Conservation (phyloP, 129 eudicot species). For the Ambrosia artemisiifolia region DNA sequence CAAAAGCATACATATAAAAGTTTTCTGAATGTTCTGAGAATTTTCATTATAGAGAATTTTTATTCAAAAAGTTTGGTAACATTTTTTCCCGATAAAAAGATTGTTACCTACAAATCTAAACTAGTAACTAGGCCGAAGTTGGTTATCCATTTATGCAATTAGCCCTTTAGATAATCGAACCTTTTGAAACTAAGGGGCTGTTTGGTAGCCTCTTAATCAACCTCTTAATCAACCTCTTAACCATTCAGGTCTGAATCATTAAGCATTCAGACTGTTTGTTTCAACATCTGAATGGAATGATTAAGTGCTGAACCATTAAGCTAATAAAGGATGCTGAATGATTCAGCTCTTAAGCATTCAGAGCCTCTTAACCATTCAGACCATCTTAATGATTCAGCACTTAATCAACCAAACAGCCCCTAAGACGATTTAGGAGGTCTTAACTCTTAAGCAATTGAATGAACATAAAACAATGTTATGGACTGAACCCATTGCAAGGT, state of each 20-base stretch:
- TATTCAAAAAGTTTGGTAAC: not conserved
- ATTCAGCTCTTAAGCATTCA: too few relatives aligned
- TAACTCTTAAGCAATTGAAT: not conserved
- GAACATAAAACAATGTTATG: not conserved
- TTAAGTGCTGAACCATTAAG: too few relatives aligned
- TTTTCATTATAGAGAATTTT: not conserved
- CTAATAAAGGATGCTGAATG: too few relatives aligned
- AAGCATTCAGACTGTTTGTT: too few relatives aligned
- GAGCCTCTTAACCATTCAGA: too few relatives aligned
- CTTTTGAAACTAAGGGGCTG: not conserved
- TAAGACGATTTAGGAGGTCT: not conserved
- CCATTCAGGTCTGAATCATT: too few relatives aligned
- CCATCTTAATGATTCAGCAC: too few relatives aligned
- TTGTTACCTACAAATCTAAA: slow-evolving; percentile 1
- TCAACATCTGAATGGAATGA: too few relatives aligned
- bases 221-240: too few relatives aligned
- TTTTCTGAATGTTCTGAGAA: slow-evolving; percentile 2
- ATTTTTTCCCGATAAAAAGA: not conserved
- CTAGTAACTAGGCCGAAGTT: not conserved
- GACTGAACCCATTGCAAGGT: too few relatives aligned
- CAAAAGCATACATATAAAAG: not conserved
- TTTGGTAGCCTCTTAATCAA: too few relatives aligned
- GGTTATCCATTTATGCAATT: not conserved
- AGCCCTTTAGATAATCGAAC: not conserved
- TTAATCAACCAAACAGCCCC: too few relatives aligned